Conservation (phyloP, 148 eudicot species). For the Nepenthes mirabilis region DNA sequence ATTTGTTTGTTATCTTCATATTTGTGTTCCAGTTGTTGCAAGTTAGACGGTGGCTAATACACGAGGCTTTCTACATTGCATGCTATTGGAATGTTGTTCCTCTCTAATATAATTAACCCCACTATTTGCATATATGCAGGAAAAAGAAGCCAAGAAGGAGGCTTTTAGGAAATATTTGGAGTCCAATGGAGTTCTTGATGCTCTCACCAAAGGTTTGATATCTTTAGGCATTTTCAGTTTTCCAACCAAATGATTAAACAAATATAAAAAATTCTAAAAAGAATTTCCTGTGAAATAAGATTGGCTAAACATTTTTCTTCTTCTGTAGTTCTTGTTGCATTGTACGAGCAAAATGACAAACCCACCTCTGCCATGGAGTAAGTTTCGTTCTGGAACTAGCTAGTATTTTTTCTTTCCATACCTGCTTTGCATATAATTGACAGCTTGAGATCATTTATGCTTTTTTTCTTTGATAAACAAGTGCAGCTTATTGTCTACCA, state of each 20-base stretch:
- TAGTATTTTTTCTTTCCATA: not conserved
- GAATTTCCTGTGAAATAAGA: not conserved
- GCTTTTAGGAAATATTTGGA: constrained; percentile 90
- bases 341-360: constrained; percentile 82
- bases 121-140: constrained; percentile 30
- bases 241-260: not conserved
- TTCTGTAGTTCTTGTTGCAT: constrained; percentile 70
- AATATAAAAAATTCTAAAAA: not conserved
- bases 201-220: constrained; percentile 67
- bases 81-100: not conserved
- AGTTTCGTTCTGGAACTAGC: constrained; percentile 13
- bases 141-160: constrained; percentile 93
- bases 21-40: too few species aligned
- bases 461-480: not conserved
- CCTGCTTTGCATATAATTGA: not conserved
- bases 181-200: constrained; percentile 80
- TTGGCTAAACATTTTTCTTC: not conserved
- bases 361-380: constrained; percentile 85
- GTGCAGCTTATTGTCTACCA: too few species aligned
- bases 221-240: not conserved
- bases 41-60: too few species aligned
- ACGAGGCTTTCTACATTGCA: too few species aligned
- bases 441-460: not conserved
- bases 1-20: too few species aligned
- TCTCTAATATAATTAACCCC: too few species aligned